Evolutionary conservation across 139 green algal genomes (phyloP).

Genomic region (Auxenochlorella pyrenoidosa): DNA sequence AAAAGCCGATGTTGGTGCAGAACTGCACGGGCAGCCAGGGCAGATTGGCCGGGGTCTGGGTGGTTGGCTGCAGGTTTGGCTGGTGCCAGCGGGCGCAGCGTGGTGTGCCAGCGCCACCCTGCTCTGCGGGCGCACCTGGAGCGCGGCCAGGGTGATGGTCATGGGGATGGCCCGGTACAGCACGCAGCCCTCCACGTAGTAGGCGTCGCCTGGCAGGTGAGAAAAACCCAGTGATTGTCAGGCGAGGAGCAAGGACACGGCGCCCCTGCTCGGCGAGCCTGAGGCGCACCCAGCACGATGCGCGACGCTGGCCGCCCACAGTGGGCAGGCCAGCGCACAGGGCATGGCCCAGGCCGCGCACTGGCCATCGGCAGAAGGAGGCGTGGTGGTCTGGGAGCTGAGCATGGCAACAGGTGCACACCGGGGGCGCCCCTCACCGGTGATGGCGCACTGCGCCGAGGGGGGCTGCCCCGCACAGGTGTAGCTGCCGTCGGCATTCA

Average conservation of each 20-base stretch:
- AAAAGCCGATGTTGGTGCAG: neutral
- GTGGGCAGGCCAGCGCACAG: too few relatives aligned
- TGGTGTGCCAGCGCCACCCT: neutral
- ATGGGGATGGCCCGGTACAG: slow-evolving; percentile 30
- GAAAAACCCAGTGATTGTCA: too few relatives aligned
- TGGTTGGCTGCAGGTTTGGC: neutral
- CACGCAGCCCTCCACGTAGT: slow-evolving; percentile 41
- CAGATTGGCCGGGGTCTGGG: neutral
- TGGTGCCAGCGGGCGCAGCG: too few relatives aligned
- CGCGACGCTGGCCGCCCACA: too few relatives aligned
- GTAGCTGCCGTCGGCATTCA: neutral
- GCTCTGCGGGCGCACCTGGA: neutral
- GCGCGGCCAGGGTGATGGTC: slow-evolving; percentile 15
- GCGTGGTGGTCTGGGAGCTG: neutral
- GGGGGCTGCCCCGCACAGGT: neutral
- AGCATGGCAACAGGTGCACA: neutral
- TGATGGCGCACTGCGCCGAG: slow-evolving; percentile 19
- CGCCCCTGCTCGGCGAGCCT: neutral
- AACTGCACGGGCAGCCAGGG: neutral
- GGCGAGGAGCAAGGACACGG: too few relatives aligned
- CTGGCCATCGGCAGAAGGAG: neutral
- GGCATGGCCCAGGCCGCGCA: neutral
- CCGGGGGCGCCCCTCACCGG: neutral
- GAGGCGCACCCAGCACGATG: too few relatives aligned
- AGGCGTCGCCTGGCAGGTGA: neutral